A percentile compares a stretch with the other conserved stretches of the same genome.
These are phyloP conservation scores for Claviceps spartinae DNA, from an alignment of 2,329 filamentous ascomycete species.

Conservation along the genomic window DNA sequence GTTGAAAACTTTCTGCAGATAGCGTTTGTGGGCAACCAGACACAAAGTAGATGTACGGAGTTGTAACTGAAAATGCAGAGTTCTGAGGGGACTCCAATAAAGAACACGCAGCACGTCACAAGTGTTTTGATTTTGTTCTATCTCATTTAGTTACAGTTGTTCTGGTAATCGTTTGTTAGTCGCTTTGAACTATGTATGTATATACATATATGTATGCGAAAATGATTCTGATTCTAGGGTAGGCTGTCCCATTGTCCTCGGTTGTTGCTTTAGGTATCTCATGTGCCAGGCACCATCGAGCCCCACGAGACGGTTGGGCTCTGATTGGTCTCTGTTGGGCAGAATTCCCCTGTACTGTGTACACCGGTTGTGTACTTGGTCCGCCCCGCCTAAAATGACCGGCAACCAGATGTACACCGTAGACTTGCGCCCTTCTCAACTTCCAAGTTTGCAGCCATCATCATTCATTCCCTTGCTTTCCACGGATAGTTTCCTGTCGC, in stretches of 20 bases:
- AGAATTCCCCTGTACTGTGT: background rate
- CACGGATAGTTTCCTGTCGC: background rate
- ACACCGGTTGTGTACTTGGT: background rate
- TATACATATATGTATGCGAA: too few species aligned
- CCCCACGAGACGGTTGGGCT: background rate
- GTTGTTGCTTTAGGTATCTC: background rate
- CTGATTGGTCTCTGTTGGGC: conserved; percentile 3
- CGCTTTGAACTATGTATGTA: too few species aligned
- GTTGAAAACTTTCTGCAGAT: too few species aligned
- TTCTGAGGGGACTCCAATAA: too few species aligned
- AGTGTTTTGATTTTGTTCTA: too few species aligned
- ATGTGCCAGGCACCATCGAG: background rate
- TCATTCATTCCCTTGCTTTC: background rate
- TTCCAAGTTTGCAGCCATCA: background rate
- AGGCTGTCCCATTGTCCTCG: background rate
- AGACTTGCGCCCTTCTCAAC: background rate
- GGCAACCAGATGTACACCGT: background rate
- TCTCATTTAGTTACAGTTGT: too few species aligned
- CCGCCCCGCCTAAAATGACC: background rate
- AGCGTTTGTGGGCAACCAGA: too few species aligned
- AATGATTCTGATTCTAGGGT: background rate
- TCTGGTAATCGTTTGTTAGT: too few species aligned
- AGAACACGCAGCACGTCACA: too few species aligned
- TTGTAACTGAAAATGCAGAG: too few species aligned
- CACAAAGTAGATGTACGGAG: too few species aligned